Evolutionary conservation across 352 stramenopile species (phyloP).

Genomic region (Phytophthora megakarya): DNA sequence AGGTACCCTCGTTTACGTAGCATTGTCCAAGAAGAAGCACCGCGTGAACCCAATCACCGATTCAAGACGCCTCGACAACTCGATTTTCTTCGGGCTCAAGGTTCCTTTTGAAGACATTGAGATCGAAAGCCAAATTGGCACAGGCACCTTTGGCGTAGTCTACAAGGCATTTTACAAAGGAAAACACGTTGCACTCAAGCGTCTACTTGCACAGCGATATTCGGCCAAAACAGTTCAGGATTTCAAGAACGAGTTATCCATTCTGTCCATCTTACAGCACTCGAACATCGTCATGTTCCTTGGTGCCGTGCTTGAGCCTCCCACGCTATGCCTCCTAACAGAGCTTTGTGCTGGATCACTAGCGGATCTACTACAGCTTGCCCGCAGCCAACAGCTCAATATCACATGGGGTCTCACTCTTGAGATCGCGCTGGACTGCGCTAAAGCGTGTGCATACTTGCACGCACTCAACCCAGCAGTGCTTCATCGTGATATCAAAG

Average conservation of each 20-base stretch:
- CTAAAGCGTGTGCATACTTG: constrained; percentile 67
- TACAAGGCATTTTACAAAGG: constrained; percentile 81
- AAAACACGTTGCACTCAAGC: constrained; percentile 76
- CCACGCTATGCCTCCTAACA: constrained; percentile 76
- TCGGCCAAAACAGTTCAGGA: constrained; percentile 65
- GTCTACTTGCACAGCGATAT: constrained; percentile 58
- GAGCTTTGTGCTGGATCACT: constrained; percentile 75
- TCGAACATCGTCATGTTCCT: constrained; percentile 86
- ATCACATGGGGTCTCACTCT: constrained; percentile 78
- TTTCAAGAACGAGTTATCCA: constrained; percentile 85
- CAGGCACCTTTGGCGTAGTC: constrained; percentile 78
- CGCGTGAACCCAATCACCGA: constrained; percentile 58
- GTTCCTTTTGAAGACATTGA: constrained; percentile 69
- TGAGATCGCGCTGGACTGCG: constrained; percentile 72
- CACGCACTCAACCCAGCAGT: constrained; percentile 65
- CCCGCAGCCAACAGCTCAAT: constrained; percentile 66
- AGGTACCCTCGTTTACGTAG: constrained; percentile 74
- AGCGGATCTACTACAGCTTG: constrained; percentile 69
- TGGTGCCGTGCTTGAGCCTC: constrained; percentile 65
- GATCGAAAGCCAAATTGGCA: constrained; percentile 71
- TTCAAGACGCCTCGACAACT: constrained; percentile 58
- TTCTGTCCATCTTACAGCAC: constrained; percentile 79
- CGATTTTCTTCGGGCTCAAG: constrained; percentile 71
- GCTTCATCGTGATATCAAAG: constrained; percentile 78
- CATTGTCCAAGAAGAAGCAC: constrained; percentile 70